Base-by-base conservation (phyloP, 805 yeast species). In the Saccharomycopsis vini region DNA sequence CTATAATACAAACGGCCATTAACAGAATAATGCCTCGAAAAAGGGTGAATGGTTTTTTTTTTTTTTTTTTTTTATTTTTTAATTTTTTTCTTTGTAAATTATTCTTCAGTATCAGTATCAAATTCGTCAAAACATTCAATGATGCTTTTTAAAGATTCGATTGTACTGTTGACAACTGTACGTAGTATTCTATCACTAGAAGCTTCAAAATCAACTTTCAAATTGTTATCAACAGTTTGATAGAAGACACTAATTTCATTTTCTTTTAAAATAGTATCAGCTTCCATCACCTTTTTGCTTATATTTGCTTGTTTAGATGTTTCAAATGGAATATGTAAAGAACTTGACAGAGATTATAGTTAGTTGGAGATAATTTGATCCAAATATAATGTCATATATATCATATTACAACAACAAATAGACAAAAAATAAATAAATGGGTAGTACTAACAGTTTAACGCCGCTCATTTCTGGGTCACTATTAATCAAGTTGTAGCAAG, bases 101-200 rank as follows among this genome's bases (percentile, higher is more conserved):
- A 26, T 26, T 26, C 7, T 26, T 26, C 29, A n/a, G n/a, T n/a
- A 24, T 24, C 28, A 24, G 28, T 6, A n/a, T 33, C 36, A 18
- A 33, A 33, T 13, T 33, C 77, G 36, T 79, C 85, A 54, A 81
- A 61, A 48, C 84, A 76, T 61, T 82, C 90, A 2, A 81, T 63
- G 1, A 79, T 68, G 2, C 84, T 75, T 52, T 75, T 76, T 44
- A 82, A 55, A 49, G 73, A 75, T 54, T 82, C 90, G 44, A 82
- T 65, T 20, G 79, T 69, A 49, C 76, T 77, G 57, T 82, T 81
- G 28, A 79, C 81, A 7, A 86, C 83, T 5, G 81, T 88, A 46
- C 92, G 62, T 36, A 82, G 67, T 4, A 77, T 75, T 36, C 88
- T 59, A 52, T 79, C 85, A 28, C 79, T 72, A 3, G 62, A 64